Evolutionary conservation across 1,284 basidiomycete species (phyloP).

Genomic region (Ceratobasidium sp.): DNA sequence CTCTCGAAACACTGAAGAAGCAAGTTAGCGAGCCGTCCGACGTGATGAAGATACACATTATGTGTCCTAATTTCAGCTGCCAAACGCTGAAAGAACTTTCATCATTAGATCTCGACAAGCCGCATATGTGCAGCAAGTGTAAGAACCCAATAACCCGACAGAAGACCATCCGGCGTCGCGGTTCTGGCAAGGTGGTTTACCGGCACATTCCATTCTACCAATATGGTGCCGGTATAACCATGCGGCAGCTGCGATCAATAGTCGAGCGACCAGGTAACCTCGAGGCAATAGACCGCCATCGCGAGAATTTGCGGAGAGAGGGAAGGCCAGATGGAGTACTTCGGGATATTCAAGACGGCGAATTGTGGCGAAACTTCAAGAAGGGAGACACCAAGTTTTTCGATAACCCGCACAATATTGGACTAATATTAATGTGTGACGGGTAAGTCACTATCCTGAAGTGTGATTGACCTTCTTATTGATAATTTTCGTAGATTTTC

Average conservation of each 20-base stretch:
- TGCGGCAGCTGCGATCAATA: neutral
- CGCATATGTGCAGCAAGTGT: neutral
- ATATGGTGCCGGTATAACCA: neutral
- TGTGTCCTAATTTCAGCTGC: conserved; percentile 10
- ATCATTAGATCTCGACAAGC: neutral
- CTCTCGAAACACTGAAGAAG: no score
- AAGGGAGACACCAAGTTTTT: neutral
- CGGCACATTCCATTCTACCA: neutral
- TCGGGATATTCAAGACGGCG: conserved; percentile 10
- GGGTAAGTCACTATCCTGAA: neutral
- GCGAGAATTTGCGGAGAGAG: neutral
- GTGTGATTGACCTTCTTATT: no score
- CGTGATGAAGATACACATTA: no score
- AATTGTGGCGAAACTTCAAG: conserved; percentile 7
- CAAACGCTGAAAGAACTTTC: neutral
- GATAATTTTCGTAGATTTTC: neutral
- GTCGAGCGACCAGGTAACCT: neutral
- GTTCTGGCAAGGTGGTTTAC: neutral
- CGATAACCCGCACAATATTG: conserved; percentile 15
- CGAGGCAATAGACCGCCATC: neutral
- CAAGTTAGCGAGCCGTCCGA: no score
- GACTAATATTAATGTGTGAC: conserved; percentile 9
- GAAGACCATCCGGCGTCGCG: neutral
- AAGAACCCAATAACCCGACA: neutral
- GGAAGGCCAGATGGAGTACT: neutral